Conservation (phyloP, 140 eudicot genomes). For the Anethum foeniculum region DNA sequence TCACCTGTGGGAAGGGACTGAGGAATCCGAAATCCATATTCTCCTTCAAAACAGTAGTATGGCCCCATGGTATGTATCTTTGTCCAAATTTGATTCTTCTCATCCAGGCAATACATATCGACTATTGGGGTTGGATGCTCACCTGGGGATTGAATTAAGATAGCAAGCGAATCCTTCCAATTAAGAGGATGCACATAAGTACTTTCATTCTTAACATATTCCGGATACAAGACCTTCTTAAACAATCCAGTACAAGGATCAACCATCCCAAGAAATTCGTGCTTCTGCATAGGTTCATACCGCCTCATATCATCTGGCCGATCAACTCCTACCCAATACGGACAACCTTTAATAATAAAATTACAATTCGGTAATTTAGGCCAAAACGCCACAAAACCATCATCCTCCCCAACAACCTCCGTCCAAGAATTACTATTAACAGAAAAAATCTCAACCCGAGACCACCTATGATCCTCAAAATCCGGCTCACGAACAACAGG, state of each 20-base stretch:
- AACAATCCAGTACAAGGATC: background rate
- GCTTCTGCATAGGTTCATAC: background rate
- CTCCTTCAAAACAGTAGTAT: background rate
- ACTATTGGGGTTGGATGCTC: background rate
- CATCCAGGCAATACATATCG: background rate
- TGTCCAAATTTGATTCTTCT: background rate
- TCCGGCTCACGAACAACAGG: background rate
- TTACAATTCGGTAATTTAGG: background rate
- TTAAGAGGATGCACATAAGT: background rate
- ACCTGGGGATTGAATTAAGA: background rate
- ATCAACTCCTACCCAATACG: constrained; percentile 1
- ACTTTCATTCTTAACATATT: background rate
- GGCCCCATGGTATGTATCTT: background rate
- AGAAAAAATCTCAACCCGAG: background rate
- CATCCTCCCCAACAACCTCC: background rate
- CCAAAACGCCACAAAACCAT: background rate
- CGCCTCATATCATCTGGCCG: background rate
- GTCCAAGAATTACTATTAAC: background rate
- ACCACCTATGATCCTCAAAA: background rate
- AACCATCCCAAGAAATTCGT: background rate
- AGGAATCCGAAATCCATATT: background rate
- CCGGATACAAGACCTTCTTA: background rate
- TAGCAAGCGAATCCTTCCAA: background rate
- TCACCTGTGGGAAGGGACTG: background rate
- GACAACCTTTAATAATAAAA: background rate